phyloP scores from a whole-genome alignment of 2,329 filamentous ascomycete genomes.

The Passalora sequoiae region DNA sequence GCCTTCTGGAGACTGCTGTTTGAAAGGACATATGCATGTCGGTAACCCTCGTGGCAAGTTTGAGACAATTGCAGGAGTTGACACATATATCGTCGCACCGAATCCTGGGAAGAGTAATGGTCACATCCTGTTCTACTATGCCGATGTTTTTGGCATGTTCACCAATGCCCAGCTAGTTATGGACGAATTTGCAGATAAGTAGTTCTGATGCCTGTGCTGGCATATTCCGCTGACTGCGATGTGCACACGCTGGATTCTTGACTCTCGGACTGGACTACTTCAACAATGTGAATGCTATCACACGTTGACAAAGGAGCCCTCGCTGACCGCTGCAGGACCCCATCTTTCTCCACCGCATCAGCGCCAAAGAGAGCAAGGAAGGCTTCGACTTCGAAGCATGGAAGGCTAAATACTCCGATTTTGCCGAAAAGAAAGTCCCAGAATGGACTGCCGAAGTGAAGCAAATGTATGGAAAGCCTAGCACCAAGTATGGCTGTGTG shows the following conservation, averaged over 20 bases:
- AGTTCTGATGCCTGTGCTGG: neutral
- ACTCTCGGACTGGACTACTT: conserved; percentile 23
- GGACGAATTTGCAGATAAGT: conserved; percentile 20
- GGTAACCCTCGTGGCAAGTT: conserved; percentile 19
- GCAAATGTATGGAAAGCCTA: conserved; percentile 32
- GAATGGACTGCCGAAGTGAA: conserved; percentile 42
- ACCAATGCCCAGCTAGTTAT: conserved; percentile 22
- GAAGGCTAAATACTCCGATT: conserved; percentile 44
- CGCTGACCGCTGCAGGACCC: conserved; percentile 13
- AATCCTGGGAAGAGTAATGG: conserved; percentile 17
- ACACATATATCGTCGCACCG: conserved; percentile 21
- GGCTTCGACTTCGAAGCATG: conserved; percentile 48
- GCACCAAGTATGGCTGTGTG: conserved; percentile 40
- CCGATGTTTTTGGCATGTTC: conserved; percentile 24
- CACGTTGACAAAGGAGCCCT: neutral
- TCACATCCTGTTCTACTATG: conserved; percentile 22
- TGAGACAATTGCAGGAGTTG: conserved; percentile 18
- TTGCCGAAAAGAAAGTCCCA: conserved; percentile 42
- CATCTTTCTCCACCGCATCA: conserved; percentile 19
- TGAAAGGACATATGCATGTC: conserved; percentile 21
- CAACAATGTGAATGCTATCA: conserved; percentile 10
- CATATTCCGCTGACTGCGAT: neutral
- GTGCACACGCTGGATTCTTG: conserved; percentile 22
- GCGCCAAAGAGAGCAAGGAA: conserved; percentile 32
- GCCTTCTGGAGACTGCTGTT: conserved; percentile 21